Base-by-base conservation (phyloP, 1,284 basidiomycete genomes). In the Irpex rosettiformis region DNA sequence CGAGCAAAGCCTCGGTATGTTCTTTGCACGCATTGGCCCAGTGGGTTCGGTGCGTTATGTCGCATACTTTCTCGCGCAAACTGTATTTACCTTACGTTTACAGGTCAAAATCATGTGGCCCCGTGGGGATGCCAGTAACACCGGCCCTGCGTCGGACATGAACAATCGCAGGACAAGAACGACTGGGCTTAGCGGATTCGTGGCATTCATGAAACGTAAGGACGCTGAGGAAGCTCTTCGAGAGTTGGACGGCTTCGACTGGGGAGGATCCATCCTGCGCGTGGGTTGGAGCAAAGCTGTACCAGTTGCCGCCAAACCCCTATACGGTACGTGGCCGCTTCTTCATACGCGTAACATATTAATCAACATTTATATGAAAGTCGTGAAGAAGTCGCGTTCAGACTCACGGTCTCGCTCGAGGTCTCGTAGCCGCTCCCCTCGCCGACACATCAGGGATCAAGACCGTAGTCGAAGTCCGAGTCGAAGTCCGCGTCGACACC, bases 231-330 rank as follows among this genome's bases (percentile, higher is more conserved):
- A 73, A 37, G 96, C 95, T 1, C 78, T 96, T 18, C 85, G 88
- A 22, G 89, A 96, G 67, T 83, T 92, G 54, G 96, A 98, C 66
- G 95, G 95, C 0, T 87, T 88, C 60, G 91, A 94, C 53, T 98
- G 95, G 95, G 91, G 90, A 58, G 95, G 94, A 0, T 89, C 81
- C 40, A 72, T 91, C 24, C 75, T 99, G 18, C 82, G 91, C 25
- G 89, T 96, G 13, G 93, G 94, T 18, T 99, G 96, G 96, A 96
- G 95, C 66, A 98, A 98, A 72, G 89, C 93, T 1, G 92, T 98
- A 16, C 89, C 93, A 5, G 77, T 96, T 55, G 94, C 91, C 13
- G 74, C 80, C 0, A 87, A 86, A 68, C 81, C 95, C 1, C 77
- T 90, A 64, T 97, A 91, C 75, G 85, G 95, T 96, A 62, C 64